Percentiles rank a stretch among this genome's conserved stretches.
phyloP scores from a whole-genome alignment of 805 yeast genomes.

The Hanseniaspora meyeri region DNA sequence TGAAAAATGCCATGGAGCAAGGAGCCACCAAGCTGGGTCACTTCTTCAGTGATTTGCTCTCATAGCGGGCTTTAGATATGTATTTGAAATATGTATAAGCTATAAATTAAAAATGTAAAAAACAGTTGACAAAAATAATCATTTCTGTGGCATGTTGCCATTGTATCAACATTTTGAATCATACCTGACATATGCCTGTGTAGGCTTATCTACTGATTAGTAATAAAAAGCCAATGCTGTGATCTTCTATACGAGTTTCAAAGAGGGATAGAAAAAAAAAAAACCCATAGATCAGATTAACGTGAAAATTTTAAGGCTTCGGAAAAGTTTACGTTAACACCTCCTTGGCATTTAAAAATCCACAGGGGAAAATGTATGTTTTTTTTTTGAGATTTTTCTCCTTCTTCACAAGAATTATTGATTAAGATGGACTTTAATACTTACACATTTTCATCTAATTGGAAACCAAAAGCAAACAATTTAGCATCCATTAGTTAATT shows the following conservation, averaged over 20 bases:
- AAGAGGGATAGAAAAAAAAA: background rate
- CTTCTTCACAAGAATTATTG: background rate
- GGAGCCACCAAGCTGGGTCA: slow-evolving; percentile 86
- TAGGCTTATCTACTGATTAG: no score
- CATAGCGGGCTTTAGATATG: background rate
- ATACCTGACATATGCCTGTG: no score
- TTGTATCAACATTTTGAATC: no score
- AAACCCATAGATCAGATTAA: background rate
- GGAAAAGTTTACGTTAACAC: background rate
- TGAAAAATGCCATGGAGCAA: slow-evolving; percentile 83
- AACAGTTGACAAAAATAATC: background rate
- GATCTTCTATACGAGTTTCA: background rate
- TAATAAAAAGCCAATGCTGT: no score
- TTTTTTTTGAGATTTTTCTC: background rate
- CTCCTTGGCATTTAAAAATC: background rate
- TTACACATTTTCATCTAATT: no score
- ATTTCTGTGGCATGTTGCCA: no score
- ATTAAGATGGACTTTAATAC: no score
- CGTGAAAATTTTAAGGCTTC: background rate
- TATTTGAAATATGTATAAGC: background rate
- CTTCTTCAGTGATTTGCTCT: slow-evolving; percentile 71
- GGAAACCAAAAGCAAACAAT: background rate
- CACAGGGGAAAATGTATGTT: background rate
- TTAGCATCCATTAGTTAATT: background rate
- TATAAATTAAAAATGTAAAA: background rate